Evolutionary conservation across 768 basidiomycete genomes (phyloP).

Genomic region (Strobilomyces echinocephalus): DNA sequence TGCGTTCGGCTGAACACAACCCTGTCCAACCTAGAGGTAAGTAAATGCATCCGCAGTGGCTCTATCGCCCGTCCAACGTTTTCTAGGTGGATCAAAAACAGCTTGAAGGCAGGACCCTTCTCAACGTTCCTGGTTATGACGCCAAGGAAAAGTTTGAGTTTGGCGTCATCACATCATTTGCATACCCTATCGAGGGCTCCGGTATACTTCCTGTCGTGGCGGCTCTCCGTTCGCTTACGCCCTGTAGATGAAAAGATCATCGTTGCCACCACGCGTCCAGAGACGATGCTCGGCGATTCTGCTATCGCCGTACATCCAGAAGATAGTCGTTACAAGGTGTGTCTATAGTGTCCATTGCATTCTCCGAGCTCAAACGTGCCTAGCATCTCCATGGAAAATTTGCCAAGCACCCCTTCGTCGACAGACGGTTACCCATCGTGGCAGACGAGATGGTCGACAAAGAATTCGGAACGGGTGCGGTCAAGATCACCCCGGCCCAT

Average conservation of each 20-base stretch:
- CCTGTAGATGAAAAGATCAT: constrained; percentile 78
- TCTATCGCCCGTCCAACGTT: not conserved
- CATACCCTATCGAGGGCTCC: constrained; percentile 84
- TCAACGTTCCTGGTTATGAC: constrained; percentile 93
- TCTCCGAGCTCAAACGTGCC: not conserved
- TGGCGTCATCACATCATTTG: constrained; percentile 94
- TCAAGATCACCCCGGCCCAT: constrained; percentile 98
- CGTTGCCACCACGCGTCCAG: constrained; percentile 95
- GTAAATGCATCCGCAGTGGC: not conserved
- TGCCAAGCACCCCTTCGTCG: constrained; percentile 82
- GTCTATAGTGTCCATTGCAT: not conserved
- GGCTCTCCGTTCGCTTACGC: not conserved
- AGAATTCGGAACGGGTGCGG: constrained; percentile 95
- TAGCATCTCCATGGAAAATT: constrained; percentile 94
- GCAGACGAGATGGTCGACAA: constrained; percentile 88
- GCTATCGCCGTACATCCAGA: constrained; percentile 96
- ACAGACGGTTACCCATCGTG: constrained; percentile 83
- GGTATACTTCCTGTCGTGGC: constrained; percentile 37
- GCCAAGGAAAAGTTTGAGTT: constrained; percentile 95
- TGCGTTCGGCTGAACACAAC: constrained; percentile 95
- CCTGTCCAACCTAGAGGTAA: constrained; percentile 92
- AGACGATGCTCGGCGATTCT: constrained; percentile 98
- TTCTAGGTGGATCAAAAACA: constrained; percentile 87
- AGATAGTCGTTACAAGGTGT: constrained; percentile 79
- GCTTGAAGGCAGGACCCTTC: constrained; percentile 74